phyloP scores from a whole-genome alignment of 768 basidiomycete genomes.

The Mycena latifolia region DNA sequence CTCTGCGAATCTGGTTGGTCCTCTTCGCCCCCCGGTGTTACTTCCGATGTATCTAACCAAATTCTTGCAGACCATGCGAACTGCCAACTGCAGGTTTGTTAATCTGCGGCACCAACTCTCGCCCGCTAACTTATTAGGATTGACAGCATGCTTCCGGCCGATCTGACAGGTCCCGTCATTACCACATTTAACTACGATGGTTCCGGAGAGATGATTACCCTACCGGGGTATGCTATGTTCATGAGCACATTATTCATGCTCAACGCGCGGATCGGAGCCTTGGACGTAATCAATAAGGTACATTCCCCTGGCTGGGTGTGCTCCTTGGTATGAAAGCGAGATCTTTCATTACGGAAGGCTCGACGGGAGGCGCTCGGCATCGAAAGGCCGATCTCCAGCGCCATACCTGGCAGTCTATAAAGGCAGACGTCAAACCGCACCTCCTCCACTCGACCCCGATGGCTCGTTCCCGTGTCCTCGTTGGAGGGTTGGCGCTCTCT shows the following conservation, averaged over 20 bases:
- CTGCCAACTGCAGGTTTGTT: neutral
- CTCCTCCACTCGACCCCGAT: slow-evolving; percentile 26
- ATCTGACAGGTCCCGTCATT: slow-evolving; percentile 32
- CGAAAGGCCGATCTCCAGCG: slow-evolving; percentile 26
- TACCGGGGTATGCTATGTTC: slow-evolving; percentile 22
- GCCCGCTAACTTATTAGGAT: neutral
- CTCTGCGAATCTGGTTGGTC: neutral
- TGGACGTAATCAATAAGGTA: slow-evolving; percentile 35
- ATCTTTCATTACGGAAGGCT: slow-evolving; percentile 26
- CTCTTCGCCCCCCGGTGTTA: neutral
- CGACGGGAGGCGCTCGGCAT: slow-evolving; percentile 1
- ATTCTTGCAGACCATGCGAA: neutral
- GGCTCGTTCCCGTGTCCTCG: slow-evolving; percentile 24
- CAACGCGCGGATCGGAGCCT: slow-evolving; percentile 13
- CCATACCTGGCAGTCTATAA: slow-evolving; percentile 30
- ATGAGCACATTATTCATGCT: slow-evolving; percentile 9
- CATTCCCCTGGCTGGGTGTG: slow-evolving; percentile 12
- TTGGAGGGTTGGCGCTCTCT: slow-evolving; percentile 30
- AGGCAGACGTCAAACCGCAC: slow-evolving; percentile 20
- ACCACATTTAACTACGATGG: slow-evolving; percentile 23
- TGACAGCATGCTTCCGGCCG: neutral
- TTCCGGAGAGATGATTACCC: slow-evolving; percentile 36
- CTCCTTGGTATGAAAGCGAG: slow-evolving; percentile 16
- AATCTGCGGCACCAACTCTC: neutral
- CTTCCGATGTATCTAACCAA: neutral